A percentile compares a stretch with the other conserved stretches of the same genome.
These are phyloP conservation scores for Funneliformis geosporum DNA, from an alignment of 192 early-diverging fungal genomes.

Conservation along the genomic window DNA sequence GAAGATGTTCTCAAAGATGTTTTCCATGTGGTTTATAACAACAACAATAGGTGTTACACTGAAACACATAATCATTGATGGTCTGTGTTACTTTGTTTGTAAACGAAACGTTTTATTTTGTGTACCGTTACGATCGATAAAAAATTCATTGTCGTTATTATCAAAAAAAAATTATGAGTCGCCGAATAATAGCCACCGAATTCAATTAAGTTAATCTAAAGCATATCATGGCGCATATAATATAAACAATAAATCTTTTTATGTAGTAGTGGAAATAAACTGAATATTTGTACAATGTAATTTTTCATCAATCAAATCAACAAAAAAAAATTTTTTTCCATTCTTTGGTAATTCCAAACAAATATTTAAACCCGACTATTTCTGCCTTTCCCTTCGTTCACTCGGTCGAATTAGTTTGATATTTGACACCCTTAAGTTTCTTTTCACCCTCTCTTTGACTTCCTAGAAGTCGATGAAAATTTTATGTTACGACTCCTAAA, in stretches of 20 bases:
- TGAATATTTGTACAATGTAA: neutral
- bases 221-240: neutral
- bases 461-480: neutral
- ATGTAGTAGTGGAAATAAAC: neutral
- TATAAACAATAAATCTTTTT: neutral
- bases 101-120: neutral
- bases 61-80: neutral
- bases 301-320: neutral
- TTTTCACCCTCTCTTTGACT: neutral
- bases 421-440: neutral
- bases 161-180: neutral
- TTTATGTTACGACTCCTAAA: neutral
- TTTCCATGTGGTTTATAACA: neutral
- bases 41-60: conserved; percentile 2
- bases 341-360: neutral
- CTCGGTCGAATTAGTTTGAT: neutral
- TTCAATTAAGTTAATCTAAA: neutral
- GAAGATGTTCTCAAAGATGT: neutral
- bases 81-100: neutral
- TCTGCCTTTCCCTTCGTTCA: neutral
- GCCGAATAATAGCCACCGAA: neutral
- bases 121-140: neutral
- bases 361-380: neutral
- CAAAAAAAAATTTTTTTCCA: neutral
- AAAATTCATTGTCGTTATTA: neutral